Base-by-base conservation (phyloP, 2,329 filamentous ascomycete genomes). In the Colletotrichum sp. region DNA sequence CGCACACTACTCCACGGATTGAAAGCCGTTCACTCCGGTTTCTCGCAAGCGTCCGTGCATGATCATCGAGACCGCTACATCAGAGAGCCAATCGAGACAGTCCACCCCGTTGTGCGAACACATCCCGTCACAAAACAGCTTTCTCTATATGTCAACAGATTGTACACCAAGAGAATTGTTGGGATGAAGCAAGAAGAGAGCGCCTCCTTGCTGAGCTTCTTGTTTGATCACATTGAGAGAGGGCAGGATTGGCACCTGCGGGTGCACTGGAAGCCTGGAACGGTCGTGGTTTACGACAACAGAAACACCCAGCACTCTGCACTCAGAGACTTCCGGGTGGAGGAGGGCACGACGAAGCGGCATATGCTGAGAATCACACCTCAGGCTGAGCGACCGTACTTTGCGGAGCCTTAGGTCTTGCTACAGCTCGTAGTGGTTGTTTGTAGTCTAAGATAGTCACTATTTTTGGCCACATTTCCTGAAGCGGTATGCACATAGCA, bases 161-260 rank as follows among this genome's bases (percentile, higher is more conserved):
- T 67, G 18, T 68, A 68, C 64, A 73, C 70, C 18, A 68, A 56
- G 15, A 36, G n/a, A 4, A 55, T 62, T 12, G 26, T 55, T 26
- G 67, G 64, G 8, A 60, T 66, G 61, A 67, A 67, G 34, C 48
- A 68, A 21, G 48, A 72, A 26, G 70, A 67, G 30, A 66, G 61
- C 18, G 13, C 32, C 1, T 56, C 55, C 1, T 28, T 72, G 2
- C 15, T 73, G 16, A 32, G 13, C 6, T 69, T 73, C 61, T 38
- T 73, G 36, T 69, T 68, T 10, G 65, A 73, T 18, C 70, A 69
- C 26, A 69, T 62, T 24, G 65, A 67, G 18, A 68, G 65, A 26
- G 65, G 34, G 5, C 64, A 61, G 30, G 64, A 73, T 2, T 73
- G 62, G 34, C 70, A 69, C 3, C 1, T 55, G 16, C 12, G 65